phyloP scores from a whole-genome alignment of 495 filamentous ascomycete species.

The Podospora sp. region DNA sequence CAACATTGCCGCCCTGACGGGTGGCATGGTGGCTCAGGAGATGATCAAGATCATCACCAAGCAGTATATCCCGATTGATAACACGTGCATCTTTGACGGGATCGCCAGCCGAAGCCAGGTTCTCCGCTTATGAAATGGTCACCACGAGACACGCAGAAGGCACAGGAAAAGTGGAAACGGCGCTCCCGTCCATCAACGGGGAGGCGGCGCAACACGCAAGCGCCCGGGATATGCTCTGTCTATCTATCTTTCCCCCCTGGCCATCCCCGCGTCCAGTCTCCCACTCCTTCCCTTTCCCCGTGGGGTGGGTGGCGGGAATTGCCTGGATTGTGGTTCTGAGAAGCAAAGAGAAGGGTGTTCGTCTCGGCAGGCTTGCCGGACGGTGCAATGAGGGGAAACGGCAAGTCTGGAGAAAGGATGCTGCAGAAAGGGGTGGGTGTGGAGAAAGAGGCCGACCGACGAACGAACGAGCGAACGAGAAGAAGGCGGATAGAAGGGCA shows the following conservation, averaged over 20 bases:
- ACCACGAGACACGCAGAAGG: background rate
- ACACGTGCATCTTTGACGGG: slow-evolving; percentile 92
- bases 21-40: slow-evolving; percentile 94
- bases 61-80: slow-evolving; percentile 94
- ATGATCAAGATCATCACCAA: slow-evolving; percentile 93
- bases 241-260: background rate
- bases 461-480: background rate
- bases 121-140: slow-evolving; percentile 50
- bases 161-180: slow-evolving; percentile 6
- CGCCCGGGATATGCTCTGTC: slow-evolving; percentile 2
- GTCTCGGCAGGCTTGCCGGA: background rate
- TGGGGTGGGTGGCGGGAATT: slow-evolving; percentile 17
- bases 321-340: slow-evolving; percentile 3
- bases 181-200: background rate
- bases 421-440: background rate
- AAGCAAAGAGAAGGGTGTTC: background rate
- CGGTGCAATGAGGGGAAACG: slow-evolving; percentile 8
- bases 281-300: slow-evolving; percentile 4
- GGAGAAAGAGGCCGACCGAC: background rate
- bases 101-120: slow-evolving; percentile 78
- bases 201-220: slow-evolving; percentile 7
- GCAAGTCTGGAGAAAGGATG: slow-evolving; percentile 1
- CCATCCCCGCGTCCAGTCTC: background rate
- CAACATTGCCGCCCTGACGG: slow-evolving; percentile 87
- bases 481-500: slow-evolving; percentile 16